Percentiles rank a stretch among this genome's conserved stretches.
Evolutionary conservation across 2,329 filamentous ascomycete species (phyloP).

Genomic region (Trichoderma simmonsii): DNA sequence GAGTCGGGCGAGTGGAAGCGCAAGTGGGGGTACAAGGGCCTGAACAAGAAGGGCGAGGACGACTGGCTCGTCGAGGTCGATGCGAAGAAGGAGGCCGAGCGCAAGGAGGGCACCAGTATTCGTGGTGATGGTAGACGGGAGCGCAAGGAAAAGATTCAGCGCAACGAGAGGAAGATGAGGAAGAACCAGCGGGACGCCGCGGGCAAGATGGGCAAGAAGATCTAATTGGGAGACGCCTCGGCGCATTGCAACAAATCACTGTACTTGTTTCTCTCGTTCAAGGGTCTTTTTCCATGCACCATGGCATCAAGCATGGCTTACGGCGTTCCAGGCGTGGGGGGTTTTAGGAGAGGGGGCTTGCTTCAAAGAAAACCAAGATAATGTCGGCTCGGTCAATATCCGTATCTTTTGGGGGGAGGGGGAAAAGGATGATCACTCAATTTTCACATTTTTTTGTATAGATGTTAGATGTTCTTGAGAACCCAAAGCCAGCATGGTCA

Average conservation of each 20-base stretch:
- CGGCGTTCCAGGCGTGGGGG: slow-evolving; percentile 32
- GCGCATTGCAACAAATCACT: not conserved
- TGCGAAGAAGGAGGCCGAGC: slow-evolving; percentile 63
- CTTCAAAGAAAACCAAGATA: slow-evolving; percentile 24
- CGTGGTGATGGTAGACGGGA: slow-evolving; percentile 61
- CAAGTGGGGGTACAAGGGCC: slow-evolving; percentile 92
- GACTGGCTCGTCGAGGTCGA: slow-evolving; percentile 94
- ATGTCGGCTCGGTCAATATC: not conserved
- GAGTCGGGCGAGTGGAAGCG: slow-evolving; percentile 82
- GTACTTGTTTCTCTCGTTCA: not conserved
- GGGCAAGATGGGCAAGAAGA: slow-evolving; percentile 25
- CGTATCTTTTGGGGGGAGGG: not conserved
- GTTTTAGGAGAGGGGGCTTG: slow-evolving; percentile 26
- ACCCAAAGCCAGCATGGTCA: slow-evolving; percentile 10
- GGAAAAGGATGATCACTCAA: not conserved
- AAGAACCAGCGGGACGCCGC: slow-evolving; percentile 57
- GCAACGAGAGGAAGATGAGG: slow-evolving; percentile 68
- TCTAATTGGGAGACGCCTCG: slow-evolving; percentile 9
- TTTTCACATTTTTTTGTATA: slow-evolving; percentile 11
- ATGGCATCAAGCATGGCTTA: slow-evolving; percentile 24
- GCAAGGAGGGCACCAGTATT: slow-evolving; percentile 60
- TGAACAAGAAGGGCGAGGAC: slow-evolving; percentile 77
- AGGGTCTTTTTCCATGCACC: not conserved
- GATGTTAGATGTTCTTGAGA: slow-evolving; percentile 8
- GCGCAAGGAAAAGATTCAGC: slow-evolving; percentile 65